Evolutionary conservation across 2,329 filamentous ascomycete species (phyloP), one percentile per base, ranked within the genome.

Genomic region (Talaromyces amestolkiae): DNA sequence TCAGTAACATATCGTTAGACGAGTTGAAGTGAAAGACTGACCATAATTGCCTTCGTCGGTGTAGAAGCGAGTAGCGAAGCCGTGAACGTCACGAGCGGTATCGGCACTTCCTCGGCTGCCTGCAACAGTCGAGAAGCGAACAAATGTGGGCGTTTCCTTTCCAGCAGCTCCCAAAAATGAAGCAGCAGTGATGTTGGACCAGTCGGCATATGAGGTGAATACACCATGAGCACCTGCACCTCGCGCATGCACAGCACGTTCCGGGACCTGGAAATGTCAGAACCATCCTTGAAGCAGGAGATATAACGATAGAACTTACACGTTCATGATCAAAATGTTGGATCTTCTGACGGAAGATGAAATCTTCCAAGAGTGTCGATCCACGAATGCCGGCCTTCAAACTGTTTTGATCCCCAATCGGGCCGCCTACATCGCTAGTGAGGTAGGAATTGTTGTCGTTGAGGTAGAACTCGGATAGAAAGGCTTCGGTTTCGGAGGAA

Each of bases 41-140:
- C 77, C 77, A n/a, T 78, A 89, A 74, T 91, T 92, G 31, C 89
- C 89, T 70, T 91, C 88, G 45, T 91, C 87, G 0, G 89, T 91
- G 71, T 91, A 91, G 70, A 90, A 88, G 64, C 84, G 83, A 59
- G 82, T 85, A 2, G 90, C 89, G 70, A 91, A 92, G 1, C 90
- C 90, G 68, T 90, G 89, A 0, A 91, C 88, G 79, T 92, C 90
- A 41, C 90, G 84, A 7, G 84, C 88, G 0, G 88, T 89, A 70
- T 92, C 90, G 1, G 87, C 84, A 70, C 87, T 90, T 35, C 90
- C 90, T 15, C 86, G 82, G 39, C 85, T 89, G 2, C 89, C 89
- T 22, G 88, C 86, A 10, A 93, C 90, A 1, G 89, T 92, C 0
- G 89, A 92, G 74, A 92, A 91, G 17, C 90, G 87, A n/a, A 89